Evolutionary conservation across 148 eudicot genomes (phyloP), one percentile per base, ranked within the genome.

Genomic region (Pouteria glomerata): DNA sequence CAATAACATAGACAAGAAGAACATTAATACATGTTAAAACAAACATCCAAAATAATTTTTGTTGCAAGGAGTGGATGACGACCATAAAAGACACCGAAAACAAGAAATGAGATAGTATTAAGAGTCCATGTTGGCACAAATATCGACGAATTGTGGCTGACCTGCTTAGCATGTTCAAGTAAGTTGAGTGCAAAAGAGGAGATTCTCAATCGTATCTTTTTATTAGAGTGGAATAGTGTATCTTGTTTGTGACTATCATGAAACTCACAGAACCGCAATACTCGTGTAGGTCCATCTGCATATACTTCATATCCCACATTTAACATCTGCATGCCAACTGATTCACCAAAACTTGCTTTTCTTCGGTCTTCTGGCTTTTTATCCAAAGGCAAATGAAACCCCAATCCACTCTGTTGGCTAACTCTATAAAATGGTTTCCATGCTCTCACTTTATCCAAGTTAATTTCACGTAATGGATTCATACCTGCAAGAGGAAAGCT

Each of bases 281-380:
- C 99, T 78, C 99, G 82, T 42, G 97, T 90, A 34, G 86, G 89
- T 42, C 99, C 99, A 73, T 88, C 92, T 51, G 93, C 94, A 81
- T 83, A 82, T 52, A 96, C 79, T 85, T 88, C 97, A 83, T 82
- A 96, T 30, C 99, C 99, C 73, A 88, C 74, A 72, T 78, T 85
- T 56, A 66, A 80, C 66, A 82, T 77, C 74, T 85, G 86, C 60
- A 63, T 66, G 65, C 82, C 82, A 79, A 68, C 77, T 74, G 73
- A 69, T 48, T 74, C 81, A 62, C 68, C 77, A 68, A 57, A 64
- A 69, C 73, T 76, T 58, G 77, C 81, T 67, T 71, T 78, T 56
- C 63, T 72, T 68, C 75, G 70, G 42, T 78, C 80, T 39, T 73
- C 88, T 27, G 76, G 61, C 37, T 75, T 82, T 81, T 74, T 82